Conservation (phyloP, 2,329 filamentous ascomycete species). For the Fusarium poae region DNA sequence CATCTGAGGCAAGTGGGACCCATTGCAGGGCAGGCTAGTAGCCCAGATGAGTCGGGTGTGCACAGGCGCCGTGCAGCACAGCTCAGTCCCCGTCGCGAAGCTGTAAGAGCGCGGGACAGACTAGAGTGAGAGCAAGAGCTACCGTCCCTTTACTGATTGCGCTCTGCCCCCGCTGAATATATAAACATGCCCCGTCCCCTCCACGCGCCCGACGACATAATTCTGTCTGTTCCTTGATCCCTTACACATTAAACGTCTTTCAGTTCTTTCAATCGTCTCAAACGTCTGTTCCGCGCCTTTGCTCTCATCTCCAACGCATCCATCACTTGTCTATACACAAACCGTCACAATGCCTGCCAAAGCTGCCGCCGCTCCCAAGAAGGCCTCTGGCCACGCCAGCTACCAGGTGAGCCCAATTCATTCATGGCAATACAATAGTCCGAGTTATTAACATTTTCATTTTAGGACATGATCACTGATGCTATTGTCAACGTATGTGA, state of each 20-base stretch:
- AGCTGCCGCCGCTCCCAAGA: slow-evolving; percentile 62
- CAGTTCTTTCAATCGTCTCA: slow-evolving; percentile 16
- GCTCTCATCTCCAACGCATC: slow-evolving; percentile 46
- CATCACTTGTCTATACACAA: slow-evolving; percentile 31
- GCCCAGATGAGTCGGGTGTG: slow-evolving; percentile 42
- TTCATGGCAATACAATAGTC: slow-evolving; percentile 7
- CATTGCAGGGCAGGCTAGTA: not conserved
- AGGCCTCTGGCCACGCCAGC: slow-evolving; percentile 65
- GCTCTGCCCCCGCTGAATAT: slow-evolving; percentile 68
- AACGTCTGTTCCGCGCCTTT: slow-evolving; percentile 42
- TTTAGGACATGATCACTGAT: slow-evolving; percentile 73
- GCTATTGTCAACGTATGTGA: slow-evolving; percentile 70
- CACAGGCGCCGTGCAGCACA: slow-evolving; percentile 18
- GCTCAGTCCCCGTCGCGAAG: slow-evolving; percentile 27
- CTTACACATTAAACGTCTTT: slow-evolving; percentile 46
- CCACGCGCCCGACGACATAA: slow-evolving; percentile 65
- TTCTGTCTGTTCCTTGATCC: slow-evolving; percentile 54
- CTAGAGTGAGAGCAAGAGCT: slow-evolving; percentile 50
- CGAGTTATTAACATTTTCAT: slow-evolving; percentile 24
- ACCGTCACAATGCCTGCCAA: slow-evolving; percentile 69
- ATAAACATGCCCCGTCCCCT: slow-evolving; percentile 69
- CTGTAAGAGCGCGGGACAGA: slow-evolving; percentile 39
- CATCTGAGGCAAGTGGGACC: slow-evolving; percentile 41
- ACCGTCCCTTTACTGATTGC: slow-evolving; percentile 63
- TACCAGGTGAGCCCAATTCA: slow-evolving; percentile 66